A percentile compares a stretch with the other conserved stretches of the same genome.
phyloP scores from a whole-genome alignment of 139 green algal genomes.

The Penium margaritaceum region DNA sequence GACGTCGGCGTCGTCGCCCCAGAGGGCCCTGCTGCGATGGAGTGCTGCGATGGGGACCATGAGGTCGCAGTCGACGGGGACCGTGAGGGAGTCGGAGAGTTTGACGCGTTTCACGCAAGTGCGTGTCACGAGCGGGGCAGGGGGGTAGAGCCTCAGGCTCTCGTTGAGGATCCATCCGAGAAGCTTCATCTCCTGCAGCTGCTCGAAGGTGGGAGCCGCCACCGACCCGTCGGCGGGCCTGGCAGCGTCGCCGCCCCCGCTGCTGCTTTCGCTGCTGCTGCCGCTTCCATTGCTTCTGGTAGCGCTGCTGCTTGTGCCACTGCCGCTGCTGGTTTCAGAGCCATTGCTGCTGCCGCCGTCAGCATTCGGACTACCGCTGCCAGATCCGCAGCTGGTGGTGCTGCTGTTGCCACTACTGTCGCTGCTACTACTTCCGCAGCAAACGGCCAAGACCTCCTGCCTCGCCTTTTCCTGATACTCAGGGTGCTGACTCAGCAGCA shows the following conservation, averaged over 20 bases:
- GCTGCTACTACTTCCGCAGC: too few species aligned
- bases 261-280: too few species aligned
- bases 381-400: too few species aligned
- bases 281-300: too few species aligned
- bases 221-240: too few species aligned
- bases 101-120: slow-evolving; percentile 64
- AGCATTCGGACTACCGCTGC: too few species aligned
- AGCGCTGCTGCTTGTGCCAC: too few species aligned
- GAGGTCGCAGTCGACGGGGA: slow-evolving; percentile 84
- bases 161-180: slow-evolving; percentile 62
- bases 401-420: too few species aligned
- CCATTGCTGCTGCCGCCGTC: too few species aligned
- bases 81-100: slow-evolving; percentile 49
- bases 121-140: slow-evolving; percentile 86
- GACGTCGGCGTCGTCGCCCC: slow-evolving; percentile 58
- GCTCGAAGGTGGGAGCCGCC: slow-evolving; percentile 41
- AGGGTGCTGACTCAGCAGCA: slow-evolving; percentile 46
- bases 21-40: slow-evolving; percentile 76
- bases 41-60: slow-evolving; percentile 84
- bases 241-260: too few species aligned
- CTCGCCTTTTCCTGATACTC: slow-evolving; percentile 56
- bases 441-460: slow-evolving; percentile 62
- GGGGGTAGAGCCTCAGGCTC: slow-evolving; percentile 82
- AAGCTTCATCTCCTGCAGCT: slow-evolving; percentile 10
- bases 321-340: too few species aligned